A percentile compares a stretch with the other conserved stretches of the same genome.
These are phyloP conservation scores for Vanrija sp. DNA, from an alignment of 1,284 basidiomycete species.

Conservation along the genomic window DNA sequence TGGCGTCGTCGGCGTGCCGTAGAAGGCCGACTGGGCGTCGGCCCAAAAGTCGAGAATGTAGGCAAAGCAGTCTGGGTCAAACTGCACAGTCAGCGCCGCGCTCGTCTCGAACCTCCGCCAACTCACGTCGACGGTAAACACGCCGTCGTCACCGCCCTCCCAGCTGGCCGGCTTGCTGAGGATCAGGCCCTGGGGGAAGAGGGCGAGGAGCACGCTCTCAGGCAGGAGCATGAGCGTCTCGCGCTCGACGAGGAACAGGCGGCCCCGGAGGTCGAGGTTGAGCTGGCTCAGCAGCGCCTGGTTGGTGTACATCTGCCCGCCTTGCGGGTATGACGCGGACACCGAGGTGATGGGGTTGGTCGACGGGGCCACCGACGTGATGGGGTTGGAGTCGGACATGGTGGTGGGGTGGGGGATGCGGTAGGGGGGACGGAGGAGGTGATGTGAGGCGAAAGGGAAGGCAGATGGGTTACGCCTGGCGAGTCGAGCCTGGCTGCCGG, in stretches of 20 bases:
- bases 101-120: neutral
- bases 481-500: too few species aligned
- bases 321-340: slow-evolving; percentile 52
- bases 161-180: slow-evolving; percentile 70
- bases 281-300: slow-evolving; percentile 74
- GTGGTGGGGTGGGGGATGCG: slow-evolving; percentile 21
- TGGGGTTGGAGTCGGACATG: slow-evolving; percentile 39
- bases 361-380: slow-evolving; percentile 37
- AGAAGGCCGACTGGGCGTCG: slow-evolving; percentile 81
- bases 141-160: slow-evolving; percentile 84
- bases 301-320: slow-evolving; percentile 25
- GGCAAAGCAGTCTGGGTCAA: slow-evolving; percentile 93
- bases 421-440: neutral
- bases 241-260: slow-evolving; percentile 89
- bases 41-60: slow-evolving; percentile 91
- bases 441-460: neutral
- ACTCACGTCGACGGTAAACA: slow-evolving; percentile 92
- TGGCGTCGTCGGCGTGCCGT: slow-evolving; percentile 71
- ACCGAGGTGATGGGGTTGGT: slow-evolving; percentile 68
- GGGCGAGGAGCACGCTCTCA: slow-evolving; percentile 90
- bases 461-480: neutral
- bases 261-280: slow-evolving; percentile 85
- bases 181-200: slow-evolving; percentile 96
- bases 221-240: slow-evolving; percentile 98
- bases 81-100: slow-evolving; percentile 54